Evolutionary conservation across 2,329 filamentous ascomycete genomes (phyloP).

Genomic region (Diaporthe citrichinensis): DNA sequence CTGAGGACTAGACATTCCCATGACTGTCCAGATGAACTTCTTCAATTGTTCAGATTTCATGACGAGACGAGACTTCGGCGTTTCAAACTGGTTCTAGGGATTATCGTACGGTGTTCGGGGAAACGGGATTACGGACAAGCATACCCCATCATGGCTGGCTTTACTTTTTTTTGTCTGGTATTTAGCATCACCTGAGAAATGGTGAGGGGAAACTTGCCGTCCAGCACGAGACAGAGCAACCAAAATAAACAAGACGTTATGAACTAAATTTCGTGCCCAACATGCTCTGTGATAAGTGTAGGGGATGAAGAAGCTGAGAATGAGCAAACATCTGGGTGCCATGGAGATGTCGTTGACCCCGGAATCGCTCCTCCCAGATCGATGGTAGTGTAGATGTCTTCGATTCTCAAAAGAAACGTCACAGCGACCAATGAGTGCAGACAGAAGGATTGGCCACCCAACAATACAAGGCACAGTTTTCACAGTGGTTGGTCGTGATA

Average conservation of each 20-base stretch:
- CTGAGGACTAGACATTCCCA: conserved; percentile 44
- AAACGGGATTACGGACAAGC: conserved; percentile 38
- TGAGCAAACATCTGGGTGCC: neutral
- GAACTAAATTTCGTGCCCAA: neutral
- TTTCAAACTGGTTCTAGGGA: conserved; percentile 24
- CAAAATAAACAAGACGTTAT: neutral
- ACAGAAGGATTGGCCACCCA: too few relatives aligned
- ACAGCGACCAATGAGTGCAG: too few relatives aligned
- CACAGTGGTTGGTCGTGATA: neutral
- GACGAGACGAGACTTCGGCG: conserved; percentile 38
- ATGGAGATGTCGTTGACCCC: neutral
- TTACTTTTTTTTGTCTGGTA: conserved; percentile 7
- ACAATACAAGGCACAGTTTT: neutral
- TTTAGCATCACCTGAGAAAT: conserved; percentile 11
- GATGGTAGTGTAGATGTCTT: too few relatives aligned
- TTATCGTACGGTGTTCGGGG: conserved; percentile 38
- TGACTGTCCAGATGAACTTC: neutral
- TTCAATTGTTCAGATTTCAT: too few relatives aligned
- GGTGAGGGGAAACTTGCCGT: neutral
- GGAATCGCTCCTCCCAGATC: neutral
- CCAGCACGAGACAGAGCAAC: conserved; percentile 18
- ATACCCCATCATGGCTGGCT: conserved; percentile 39
- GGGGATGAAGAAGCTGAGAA: neutral
- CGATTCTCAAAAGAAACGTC: too few relatives aligned
- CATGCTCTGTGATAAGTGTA: neutral